phyloP scores from a whole-genome alignment of 1,284 basidiomycete species.

The Singerocomus inundabilis region DNA sequence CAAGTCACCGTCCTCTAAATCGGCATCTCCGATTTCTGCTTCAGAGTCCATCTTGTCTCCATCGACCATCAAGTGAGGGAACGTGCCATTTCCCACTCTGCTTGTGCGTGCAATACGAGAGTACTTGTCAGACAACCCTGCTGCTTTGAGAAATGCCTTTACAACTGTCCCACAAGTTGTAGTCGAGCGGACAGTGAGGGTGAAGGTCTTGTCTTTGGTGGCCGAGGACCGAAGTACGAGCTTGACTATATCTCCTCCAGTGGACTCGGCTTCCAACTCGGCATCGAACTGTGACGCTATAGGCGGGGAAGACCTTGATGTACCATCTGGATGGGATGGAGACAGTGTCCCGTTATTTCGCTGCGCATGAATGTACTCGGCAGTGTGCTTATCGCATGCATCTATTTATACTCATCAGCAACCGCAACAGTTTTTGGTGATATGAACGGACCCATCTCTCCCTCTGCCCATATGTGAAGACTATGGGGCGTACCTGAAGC shows the following conservation, averaged over 20 bases:
- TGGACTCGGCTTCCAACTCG: slow-evolving; percentile 42
- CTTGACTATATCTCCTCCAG: slow-evolving; percentile 54
- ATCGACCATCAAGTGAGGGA: slow-evolving; percentile 58
- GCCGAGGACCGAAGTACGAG: slow-evolving; percentile 57
- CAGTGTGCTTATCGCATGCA: slow-evolving; percentile 60
- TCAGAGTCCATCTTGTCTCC: slow-evolving; percentile 63
- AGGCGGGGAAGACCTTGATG: slow-evolving; percentile 8
- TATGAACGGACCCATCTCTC: slow-evolving; percentile 53
- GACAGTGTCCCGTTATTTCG: slow-evolving; percentile 33
- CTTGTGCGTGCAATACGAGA: slow-evolving; percentile 35
- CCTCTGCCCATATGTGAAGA: slow-evolving; percentile 64
- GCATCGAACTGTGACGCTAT: slow-evolving; percentile 33
- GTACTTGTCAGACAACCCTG: slow-evolving; percentile 55
- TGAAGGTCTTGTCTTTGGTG: slow-evolving; percentile 49
- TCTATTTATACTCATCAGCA: slow-evolving; percentile 40
- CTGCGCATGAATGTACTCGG: slow-evolving; percentile 55
- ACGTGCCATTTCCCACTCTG: slow-evolving; percentile 21
- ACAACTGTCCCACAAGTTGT: slow-evolving; percentile 74
- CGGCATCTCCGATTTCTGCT: slow-evolving; percentile 58
- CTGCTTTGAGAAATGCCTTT: slow-evolving; percentile 65
- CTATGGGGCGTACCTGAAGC: slow-evolving; percentile 63
- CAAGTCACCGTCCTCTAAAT: slow-evolving; percentile 74
- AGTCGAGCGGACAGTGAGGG: slow-evolving; percentile 65
- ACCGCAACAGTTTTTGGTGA: neutral
- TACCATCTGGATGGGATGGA: slow-evolving; percentile 17